A percentile compares a stretch with the other conserved stretches of the same genome.
Conservation (phyloP, 129 eudicot species). For the Centrapalus pauciflorus region DNA sequence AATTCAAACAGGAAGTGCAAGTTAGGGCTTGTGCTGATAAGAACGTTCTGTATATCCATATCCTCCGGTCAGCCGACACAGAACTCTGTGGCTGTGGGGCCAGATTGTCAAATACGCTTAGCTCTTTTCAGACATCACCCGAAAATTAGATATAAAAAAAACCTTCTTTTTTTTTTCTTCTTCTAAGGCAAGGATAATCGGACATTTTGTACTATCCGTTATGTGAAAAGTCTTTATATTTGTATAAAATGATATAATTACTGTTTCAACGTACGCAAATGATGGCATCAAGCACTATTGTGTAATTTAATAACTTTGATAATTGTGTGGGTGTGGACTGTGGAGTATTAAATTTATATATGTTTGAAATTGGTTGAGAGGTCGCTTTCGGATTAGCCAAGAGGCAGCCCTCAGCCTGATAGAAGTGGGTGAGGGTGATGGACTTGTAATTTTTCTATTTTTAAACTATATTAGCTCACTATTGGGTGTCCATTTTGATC, state of each 20-base stretch:
- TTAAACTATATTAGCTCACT: conserved; percentile 22
- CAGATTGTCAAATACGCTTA: conserved; percentile 14
- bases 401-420: conserved; percentile 34
- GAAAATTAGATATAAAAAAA: conserved; percentile 16
- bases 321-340: conserved; percentile 1
- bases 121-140: conserved; percentile 11
- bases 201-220: conserved; percentile 4
- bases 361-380: conserved; percentile 39
- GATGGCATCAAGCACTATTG: conserved; percentile 28
- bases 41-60: neutral
- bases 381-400: conserved; percentile 50
- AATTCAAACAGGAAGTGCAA: conserved; percentile 11
- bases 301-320: conserved; percentile 2
- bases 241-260: neutral
- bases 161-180: conserved; percentile 34
- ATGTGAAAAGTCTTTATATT: conserved; percentile 2
- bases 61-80: conserved; percentile 32
- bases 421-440: conserved; percentile 33
- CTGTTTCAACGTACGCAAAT: conserved; percentile 28
- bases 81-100: conserved; percentile 34
- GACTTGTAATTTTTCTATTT: conserved; percentile 23
- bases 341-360: conserved; percentile 23
- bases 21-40: conserved; percentile 17
- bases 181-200: conserved; percentile 15
- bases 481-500: conserved; percentile 28